A percentile compares a stretch with the other conserved stretches of the same genome.
phyloP scores from a whole-genome alignment of 768 basidiomycete species.

The Pulveroboletus sp. region DNA sequence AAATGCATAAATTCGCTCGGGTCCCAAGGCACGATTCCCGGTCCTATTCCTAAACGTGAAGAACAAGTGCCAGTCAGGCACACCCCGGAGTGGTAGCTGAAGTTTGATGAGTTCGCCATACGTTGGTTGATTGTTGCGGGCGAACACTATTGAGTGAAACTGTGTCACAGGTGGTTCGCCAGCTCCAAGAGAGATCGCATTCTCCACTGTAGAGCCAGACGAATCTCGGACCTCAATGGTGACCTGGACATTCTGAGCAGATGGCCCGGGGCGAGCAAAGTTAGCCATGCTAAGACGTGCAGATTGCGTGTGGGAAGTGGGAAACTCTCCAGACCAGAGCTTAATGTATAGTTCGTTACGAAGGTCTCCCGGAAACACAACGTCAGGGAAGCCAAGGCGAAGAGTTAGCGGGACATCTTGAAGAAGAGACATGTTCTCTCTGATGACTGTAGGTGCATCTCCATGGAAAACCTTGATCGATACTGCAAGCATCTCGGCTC shows the following conservation, averaged over 20 bases:
- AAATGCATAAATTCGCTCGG: conserved; percentile 85
- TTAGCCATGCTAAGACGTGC: conserved; percentile 53
- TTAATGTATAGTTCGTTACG: conserved; percentile 96
- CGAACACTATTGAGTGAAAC: conserved; percentile 89
- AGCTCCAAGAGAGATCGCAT: conserved; percentile 75
- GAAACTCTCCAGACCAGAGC: conserved; percentile 91
- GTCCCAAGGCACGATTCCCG: conserved; percentile 42
- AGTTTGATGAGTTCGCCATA: conserved; percentile 93
- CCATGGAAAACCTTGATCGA: conserved; percentile 86
- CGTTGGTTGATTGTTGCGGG: conserved; percentile 82
- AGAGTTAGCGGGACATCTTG: conserved; percentile 77
- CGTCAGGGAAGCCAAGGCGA: conserved; percentile 92
- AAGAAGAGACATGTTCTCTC: conserved; percentile 79
- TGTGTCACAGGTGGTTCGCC: conserved; percentile 77
- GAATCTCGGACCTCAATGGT: conserved; percentile 80
- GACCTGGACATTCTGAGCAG: conserved; percentile 69
- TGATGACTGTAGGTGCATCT: conserved; percentile 65
- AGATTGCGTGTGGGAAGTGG: conserved; percentile 45
- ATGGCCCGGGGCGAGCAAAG: conserved; percentile 55
- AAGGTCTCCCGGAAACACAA: conserved; percentile 88
- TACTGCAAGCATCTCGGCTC: conserved; percentile 83
- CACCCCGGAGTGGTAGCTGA: conserved; percentile 59
- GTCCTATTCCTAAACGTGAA: conserved; percentile 84
- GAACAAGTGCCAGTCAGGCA: conserved; percentile 85
- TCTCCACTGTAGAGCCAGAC: conserved; percentile 63